Conservation (phyloP, 2,329 filamentous ascomycete species). For the Cladosporium sp. region DNA sequence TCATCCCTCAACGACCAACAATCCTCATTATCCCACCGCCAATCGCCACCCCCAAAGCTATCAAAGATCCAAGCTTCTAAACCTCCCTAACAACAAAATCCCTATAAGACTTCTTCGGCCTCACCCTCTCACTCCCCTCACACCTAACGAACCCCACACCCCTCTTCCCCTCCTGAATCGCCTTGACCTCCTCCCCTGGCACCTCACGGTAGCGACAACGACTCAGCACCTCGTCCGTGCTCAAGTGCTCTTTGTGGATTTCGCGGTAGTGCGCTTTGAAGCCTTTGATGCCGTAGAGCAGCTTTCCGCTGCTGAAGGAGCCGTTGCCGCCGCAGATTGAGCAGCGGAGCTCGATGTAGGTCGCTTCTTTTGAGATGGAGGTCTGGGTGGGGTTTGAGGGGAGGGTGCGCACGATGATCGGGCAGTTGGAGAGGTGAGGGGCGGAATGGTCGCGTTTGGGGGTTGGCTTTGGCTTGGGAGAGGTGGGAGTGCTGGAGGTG, state of each 20-base stretch:
- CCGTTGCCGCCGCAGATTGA: slow-evolving; percentile 2
- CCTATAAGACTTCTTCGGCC: slow-evolving; percentile 6
- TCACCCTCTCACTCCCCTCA: not conserved
- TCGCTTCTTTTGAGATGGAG: not conserved
- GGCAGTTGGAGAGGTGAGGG: not conserved
- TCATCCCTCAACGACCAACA: too few species aligned
- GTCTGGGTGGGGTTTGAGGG: not conserved
- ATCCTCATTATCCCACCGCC: too few species aligned
- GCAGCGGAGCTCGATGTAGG: slow-evolving; percentile 4
- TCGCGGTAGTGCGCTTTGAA: slow-evolving; percentile 1
- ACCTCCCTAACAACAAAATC: not conserved
- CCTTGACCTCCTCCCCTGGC: not conserved
- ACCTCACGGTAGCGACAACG: not conserved
- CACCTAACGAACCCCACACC: not conserved
- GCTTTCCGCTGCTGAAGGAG: slow-evolving; percentile 3
- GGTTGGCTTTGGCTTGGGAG: not conserved
- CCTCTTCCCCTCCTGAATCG: not conserved
- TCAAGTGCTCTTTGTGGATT: not conserved
- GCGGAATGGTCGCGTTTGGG: not conserved
- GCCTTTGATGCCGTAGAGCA: slow-evolving; percentile 3
- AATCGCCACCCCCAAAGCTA: too few species aligned
- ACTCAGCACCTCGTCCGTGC: not conserved
- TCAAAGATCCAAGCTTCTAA: too few species aligned
- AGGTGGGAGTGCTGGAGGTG: not conserved
- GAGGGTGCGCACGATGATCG: not conserved